Conservation (phyloP, 225 moss, liverwort and hornwort genomes). For the Sphagnum tenellum region DNA sequence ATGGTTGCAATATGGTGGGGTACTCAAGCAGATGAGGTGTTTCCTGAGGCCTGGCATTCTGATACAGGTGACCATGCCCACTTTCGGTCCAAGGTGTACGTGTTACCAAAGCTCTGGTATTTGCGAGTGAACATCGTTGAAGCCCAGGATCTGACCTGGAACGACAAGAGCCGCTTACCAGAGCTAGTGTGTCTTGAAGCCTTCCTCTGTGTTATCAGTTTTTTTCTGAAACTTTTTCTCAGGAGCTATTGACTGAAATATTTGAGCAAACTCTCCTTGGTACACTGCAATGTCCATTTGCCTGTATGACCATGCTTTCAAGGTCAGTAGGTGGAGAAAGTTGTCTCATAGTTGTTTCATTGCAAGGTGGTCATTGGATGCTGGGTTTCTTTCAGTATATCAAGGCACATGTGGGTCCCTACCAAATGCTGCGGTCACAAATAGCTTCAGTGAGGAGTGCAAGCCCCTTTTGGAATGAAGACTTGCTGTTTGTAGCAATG, state of each 20-base stretch:
- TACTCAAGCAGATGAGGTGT: constrained; percentile 91
- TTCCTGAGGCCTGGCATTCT: constrained; percentile 96
- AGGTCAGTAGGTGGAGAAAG: no score
- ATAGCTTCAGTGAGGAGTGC: constrained; percentile 31
- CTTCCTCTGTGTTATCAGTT: no score
- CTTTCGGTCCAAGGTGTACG: constrained; percentile 76
- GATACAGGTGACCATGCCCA: constrained; percentile 87
- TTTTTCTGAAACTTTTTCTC: no score
- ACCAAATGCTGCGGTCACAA: constrained; percentile 50
- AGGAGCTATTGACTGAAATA: background rate
- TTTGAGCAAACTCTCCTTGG: background rate
- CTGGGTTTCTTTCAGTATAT: constrained; percentile 36
- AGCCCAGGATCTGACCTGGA: constrained; percentile 68
- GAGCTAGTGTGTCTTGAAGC: constrained; percentile 35
- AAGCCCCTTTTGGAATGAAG: constrained; percentile 76
- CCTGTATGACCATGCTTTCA: no score
- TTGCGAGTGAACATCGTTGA: constrained; percentile 74
- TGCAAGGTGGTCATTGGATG: background rate
- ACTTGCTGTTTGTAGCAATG: constrained; percentile 78
- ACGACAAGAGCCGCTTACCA: constrained; percentile 29
- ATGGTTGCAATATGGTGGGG: constrained; percentile 97
- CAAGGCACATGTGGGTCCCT: constrained; percentile 54
- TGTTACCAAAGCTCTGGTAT: constrained; percentile 94
- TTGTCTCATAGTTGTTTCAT: no score
- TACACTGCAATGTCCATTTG: no score